Evolutionary conservation across 495 filamentous ascomycete species (phyloP).

Genomic region (Trichocladium antarcticum): DNA sequence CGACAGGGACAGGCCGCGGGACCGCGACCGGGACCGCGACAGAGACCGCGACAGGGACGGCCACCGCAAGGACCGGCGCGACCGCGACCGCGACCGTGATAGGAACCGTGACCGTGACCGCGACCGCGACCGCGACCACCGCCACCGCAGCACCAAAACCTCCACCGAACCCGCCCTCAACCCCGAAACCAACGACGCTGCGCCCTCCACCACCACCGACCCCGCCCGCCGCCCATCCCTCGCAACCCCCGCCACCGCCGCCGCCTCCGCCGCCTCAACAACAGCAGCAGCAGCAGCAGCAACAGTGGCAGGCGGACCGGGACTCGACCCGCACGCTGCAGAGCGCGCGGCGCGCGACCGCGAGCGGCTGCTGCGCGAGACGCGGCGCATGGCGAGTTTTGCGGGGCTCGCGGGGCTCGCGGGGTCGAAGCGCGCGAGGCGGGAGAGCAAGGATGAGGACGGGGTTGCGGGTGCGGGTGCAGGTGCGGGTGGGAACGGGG

Average conservation of each 20-base stretch:
- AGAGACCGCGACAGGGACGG: constrained; percentile 36
- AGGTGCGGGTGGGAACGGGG: constrained; percentile 4
- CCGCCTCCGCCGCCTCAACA: no score
- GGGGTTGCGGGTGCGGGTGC: constrained; percentile 1
- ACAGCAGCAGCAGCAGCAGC: constrained; percentile 26
- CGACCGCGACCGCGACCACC: constrained; percentile 27
- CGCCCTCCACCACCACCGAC: constrained; percentile 16
- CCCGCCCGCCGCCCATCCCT: constrained; percentile 27
- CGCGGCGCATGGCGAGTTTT: constrained; percentile 56
- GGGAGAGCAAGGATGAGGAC: constrained; percentile 9
- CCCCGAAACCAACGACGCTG: constrained; percentile 29
- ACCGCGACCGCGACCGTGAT: constrained; percentile 36
- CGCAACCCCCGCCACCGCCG: constrained; percentile 24
- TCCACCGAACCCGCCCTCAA: constrained; percentile 22
- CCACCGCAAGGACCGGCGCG: constrained; percentile 36
- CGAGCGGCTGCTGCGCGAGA: constrained; percentile 66
- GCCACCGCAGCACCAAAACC: constrained; percentile 38
- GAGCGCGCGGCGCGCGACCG: constrained; percentile 68
- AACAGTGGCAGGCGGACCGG: no score
- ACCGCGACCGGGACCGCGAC: neutral
- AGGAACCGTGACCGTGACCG: constrained; percentile 39
- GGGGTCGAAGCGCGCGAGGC: constrained; percentile 23
- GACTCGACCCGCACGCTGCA: constrained; percentile 64
- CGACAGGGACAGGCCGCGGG: constrained; percentile 12
- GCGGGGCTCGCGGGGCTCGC: constrained; percentile 28